Conservation (phyloP, 495 filamentous ascomycete species). For the Aspergillus nanangensis region DNA sequence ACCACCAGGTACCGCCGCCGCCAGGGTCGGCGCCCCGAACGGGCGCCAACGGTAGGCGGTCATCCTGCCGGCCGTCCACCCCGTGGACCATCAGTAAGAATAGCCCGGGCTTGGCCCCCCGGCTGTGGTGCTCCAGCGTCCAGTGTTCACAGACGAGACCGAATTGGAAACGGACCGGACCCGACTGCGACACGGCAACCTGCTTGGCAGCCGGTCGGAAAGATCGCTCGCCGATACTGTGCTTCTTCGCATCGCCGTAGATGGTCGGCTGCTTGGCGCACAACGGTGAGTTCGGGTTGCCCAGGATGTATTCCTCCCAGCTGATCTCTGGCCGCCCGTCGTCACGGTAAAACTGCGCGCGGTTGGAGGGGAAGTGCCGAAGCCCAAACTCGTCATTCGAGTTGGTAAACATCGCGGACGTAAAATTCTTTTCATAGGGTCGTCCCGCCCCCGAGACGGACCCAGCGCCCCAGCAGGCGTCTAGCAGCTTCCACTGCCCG, state of each 20-base stretch:
- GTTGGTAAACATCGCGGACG: constrained; percentile 66
- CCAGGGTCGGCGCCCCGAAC: constrained; percentile 34
- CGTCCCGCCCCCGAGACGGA: constrained; percentile 39
- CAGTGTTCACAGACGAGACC: constrained; percentile 73
- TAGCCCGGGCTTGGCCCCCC: constrained; percentile 56
- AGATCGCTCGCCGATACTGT: constrained; percentile 59
- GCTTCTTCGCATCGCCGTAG: constrained; percentile 50
- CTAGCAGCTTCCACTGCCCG: constrained; percentile 86
- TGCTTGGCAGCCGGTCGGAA: constrained; percentile 55
- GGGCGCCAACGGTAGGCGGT: constrained; percentile 56
- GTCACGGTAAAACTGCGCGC: constrained; percentile 61
- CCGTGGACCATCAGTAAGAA: constrained; percentile 64
- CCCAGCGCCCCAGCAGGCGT: constrained; percentile 91
- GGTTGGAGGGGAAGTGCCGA: constrained; percentile 70
- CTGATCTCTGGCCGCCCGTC: constrained; percentile 50
- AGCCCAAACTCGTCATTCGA: constrained; percentile 78
- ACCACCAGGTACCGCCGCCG: constrained; percentile 69
- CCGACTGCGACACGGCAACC: constrained; percentile 49
- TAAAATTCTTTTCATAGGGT: constrained; percentile 65
- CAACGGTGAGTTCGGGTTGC: constrained; percentile 41
- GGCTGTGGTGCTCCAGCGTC: constrained; percentile 60
- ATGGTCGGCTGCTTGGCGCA: constrained; percentile 42
- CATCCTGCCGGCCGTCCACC: constrained; percentile 59
- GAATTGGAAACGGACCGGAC: constrained; percentile 72
- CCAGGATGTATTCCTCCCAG: constrained; percentile 77